Base-by-base conservation (phyloP, 306 rosid species). In the Neltuma alba region DNA sequence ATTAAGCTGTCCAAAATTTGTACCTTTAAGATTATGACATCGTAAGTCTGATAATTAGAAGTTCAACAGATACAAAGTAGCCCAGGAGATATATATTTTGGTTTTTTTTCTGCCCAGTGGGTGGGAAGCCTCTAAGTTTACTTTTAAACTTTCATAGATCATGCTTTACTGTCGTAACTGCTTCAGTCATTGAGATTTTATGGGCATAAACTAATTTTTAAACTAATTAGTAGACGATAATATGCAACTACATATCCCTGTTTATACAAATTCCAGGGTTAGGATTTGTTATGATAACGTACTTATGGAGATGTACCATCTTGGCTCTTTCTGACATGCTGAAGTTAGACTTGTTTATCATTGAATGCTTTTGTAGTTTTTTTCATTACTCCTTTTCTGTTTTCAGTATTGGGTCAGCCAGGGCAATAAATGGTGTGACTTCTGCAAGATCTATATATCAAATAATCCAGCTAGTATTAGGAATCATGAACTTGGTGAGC, bases 371-470 rank as follows among this genome's bases (percentile, higher is more conserved):
- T 31, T 61, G 66, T 28, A n/a, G n/a, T n/a, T n/a, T n/a, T 52
- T 58, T 27, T 61, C 12, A 79, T 54, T 63, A 23, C 14, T 36
- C 34, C 68, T 31, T 58, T 60, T 55, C 61, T 34, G 7, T 77
- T 77, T 83, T 77, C 91, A 92, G 97, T 94, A 92, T 58, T 92
- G 99, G 99, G 97, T 94, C 77, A 94, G 97, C 87, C 97, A 89
- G 84, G 99, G 99, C 54, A 94, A 92, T 90, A 91, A 94, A 79
- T 94, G 99, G 99, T 94, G 99, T 18, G 97, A 94, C 79, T 90
- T 94, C 58, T 91, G 99, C 90, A 92, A 92, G 87, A 94, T 94
- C 77, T 92, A 82, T 81, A 85, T 94, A 83, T 92, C 99, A 20
- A 89, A 89, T 81, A 94, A 94, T 75, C 94, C 97, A 12, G 77